Evolutionary conservation across 225 moss, liverwort and hornwort species (phyloP).

Genomic region (Polytrichum formosum): DNA sequence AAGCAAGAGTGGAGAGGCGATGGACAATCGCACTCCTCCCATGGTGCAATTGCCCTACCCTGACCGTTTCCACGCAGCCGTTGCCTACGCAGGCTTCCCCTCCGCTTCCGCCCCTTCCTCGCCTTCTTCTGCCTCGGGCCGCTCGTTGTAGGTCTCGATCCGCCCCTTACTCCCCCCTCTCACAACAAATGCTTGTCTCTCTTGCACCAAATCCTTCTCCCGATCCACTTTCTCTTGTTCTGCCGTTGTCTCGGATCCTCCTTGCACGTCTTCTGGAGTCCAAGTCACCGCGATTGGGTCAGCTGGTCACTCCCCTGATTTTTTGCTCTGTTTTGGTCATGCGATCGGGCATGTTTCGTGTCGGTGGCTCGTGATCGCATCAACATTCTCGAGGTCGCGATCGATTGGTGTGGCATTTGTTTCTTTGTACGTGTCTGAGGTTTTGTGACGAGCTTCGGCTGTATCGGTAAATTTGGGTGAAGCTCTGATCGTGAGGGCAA

Average conservation of each 20-base stretch:
- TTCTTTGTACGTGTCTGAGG: too few species aligned
- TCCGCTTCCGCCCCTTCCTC: constrained; percentile 34
- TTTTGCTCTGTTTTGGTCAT: constrained; percentile 8
- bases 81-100: constrained; percentile 65
- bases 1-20: too few species aligned
- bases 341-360: constrained; percentile 11
- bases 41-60: constrained; percentile 73
- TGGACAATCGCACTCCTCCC: constrained; percentile 4
- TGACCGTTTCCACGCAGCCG: constrained; percentile 79
- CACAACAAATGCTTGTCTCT: constrained; percentile 6
- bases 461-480: too few species aligned
- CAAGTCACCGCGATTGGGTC: too few species aligned
- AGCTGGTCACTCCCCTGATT: too few species aligned
- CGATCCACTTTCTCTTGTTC: background rate
- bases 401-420: too few species aligned
- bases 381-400: too few species aligned
- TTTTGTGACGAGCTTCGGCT: too few species aligned
- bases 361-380: too few species aligned
- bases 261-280: too few species aligned
- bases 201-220: background rate
- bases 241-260: too few species aligned
- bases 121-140: constrained; percentile 18
- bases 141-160: constrained; percentile 39
- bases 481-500: too few species aligned
- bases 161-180: constrained; percentile 7